phyloP scores from a whole-genome alignment of 2,329 filamentous ascomycete genomes.

The Remersonia thermophila region DNA sequence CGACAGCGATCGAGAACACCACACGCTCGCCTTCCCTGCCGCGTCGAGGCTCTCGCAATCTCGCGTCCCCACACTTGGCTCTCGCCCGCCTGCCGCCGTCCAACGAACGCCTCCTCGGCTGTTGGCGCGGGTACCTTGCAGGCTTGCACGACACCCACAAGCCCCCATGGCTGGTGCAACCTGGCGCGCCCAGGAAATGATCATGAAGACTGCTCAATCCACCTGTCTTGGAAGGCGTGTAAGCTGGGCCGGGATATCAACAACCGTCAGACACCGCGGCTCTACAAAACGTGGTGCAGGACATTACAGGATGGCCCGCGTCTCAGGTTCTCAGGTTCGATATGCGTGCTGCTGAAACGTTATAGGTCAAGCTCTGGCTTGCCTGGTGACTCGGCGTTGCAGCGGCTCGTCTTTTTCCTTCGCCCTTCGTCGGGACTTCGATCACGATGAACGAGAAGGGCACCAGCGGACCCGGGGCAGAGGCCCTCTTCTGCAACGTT shows the following conservation, averaged over 20 bases:
- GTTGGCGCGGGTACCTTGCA: slow-evolving; percentile 11
- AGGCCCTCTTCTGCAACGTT: slow-evolving; percentile 1
- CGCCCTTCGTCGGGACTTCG: no score
- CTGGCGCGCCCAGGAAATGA: not conserved
- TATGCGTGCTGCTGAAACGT: slow-evolving; percentile 2
- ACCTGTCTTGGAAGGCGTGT: no score
- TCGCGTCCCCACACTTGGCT: slow-evolving; percentile 6
- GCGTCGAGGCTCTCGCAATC: slow-evolving; percentile 7
- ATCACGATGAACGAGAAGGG: no score
- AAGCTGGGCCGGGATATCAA: not conserved
- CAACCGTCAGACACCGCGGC: not conserved
- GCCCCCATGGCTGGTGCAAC: not conserved
- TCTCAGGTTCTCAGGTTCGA: slow-evolving; percentile 1
- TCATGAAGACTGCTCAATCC: no score
- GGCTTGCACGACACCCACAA: not conserved
- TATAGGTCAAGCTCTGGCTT: not conserved
- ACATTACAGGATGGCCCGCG: not conserved
- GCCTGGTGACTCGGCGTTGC: no score
- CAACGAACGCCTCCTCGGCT: slow-evolving; percentile 1
- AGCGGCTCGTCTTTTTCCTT: no score
- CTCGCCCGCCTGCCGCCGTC: slow-evolving; percentile 3
- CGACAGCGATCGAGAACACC: slow-evolving; percentile 5
- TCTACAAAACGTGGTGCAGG: not conserved
- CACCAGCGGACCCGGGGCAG: no score
- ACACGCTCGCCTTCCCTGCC: slow-evolving; percentile 2